Base-by-base conservation (phyloP, 352 stramenopile species). In the Chrysophaeum taylorii region DNA sequence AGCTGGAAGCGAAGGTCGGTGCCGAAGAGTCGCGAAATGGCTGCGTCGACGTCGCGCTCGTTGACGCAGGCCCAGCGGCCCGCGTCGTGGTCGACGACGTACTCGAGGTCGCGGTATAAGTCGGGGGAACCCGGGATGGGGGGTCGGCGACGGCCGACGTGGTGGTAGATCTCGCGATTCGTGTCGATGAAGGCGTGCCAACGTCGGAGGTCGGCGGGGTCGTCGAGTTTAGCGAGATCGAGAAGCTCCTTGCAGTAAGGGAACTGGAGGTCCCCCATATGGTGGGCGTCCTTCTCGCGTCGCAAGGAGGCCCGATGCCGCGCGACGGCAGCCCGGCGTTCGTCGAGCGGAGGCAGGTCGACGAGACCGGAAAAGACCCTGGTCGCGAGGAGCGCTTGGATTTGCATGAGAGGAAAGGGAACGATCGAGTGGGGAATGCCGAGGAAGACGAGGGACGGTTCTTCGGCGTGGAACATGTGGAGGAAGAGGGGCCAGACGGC, bases 371-470 rank as follows among this genome's bases (percentile, higher is more conserved):
- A 27, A 25, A 57, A 27, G 45, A 57, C 45, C 18, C 9, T 5
- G 18, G 45, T 25, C 9, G 45, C 45, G 9, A 57, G 12, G 5
- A 57, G 9, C 9, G 45, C 45, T 25, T 57, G 45, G 9, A 57
- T 5, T 27, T 57, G 45, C 45, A 57, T 57, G 18, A 57, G 45
- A 5, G 45, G 45, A 25, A 57, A 57, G 9, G 75, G 75, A 14
- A 79, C 69, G 48, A 79, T 73, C 9, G 45, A 45, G 33, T 73
- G 70, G 27, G 70, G 73, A 1, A 79, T 33, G 25, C 75, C 75
- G 35, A 76, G 39, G 27, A 79, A 75, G 29, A 64, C 42, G 27
- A 79, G 64, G 21, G 36, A 70, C 7, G 75, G 74, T 9, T 31
- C n/a, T 16, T 70, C 45, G 2, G 61, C 52, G 52, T 71, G 54